These are phyloP conservation scores for Platanthera zijinensis DNA, from an alignment of 106 monocot species.

Conservation along the genomic window DNA sequence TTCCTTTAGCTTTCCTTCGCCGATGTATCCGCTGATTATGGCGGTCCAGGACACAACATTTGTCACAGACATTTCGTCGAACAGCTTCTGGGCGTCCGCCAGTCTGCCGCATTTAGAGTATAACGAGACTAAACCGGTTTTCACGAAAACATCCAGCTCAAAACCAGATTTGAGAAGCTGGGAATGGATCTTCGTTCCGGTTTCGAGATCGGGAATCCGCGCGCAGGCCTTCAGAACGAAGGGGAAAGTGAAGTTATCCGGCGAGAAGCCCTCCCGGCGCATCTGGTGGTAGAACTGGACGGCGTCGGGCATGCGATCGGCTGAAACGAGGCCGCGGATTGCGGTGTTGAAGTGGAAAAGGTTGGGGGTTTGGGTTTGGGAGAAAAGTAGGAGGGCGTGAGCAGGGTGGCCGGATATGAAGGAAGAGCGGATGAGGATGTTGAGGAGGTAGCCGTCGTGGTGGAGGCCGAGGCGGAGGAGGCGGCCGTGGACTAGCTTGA, in stretches of 20 bases:
- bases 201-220: conserved; percentile 14
- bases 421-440: conserved; percentile 7
- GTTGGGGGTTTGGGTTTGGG: not conserved
- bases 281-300: conserved; percentile 26
- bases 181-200: conserved; percentile 41
- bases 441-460: not conserved
- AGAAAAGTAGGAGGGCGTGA: not conserved
- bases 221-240: conserved; percentile 70
- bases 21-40: conserved; percentile 52
- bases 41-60: conserved; percentile 63
- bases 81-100: conserved; percentile 34
- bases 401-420: not conserved
- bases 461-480: not conserved
- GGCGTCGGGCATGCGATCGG: conserved; percentile 12
- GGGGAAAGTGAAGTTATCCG: conserved; percentile 65
- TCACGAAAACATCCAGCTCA: conserved; percentile 30
- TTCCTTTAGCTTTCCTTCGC: conserved; percentile 18
- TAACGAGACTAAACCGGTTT: conserved; percentile 39
- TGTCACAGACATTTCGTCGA: conserved; percentile 52
- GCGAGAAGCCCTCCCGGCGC: conserved; percentile 32
- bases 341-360: conserved; percentile 33
- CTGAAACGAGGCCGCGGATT: conserved; percentile 37
- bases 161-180: conserved; percentile 48
- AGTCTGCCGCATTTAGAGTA: conserved; percentile 56
- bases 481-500: conserved; percentile 9